Evolutionary conservation across 768 basidiomycete species (phyloP).

Genomic region (Boletellus ananiceps): DNA sequence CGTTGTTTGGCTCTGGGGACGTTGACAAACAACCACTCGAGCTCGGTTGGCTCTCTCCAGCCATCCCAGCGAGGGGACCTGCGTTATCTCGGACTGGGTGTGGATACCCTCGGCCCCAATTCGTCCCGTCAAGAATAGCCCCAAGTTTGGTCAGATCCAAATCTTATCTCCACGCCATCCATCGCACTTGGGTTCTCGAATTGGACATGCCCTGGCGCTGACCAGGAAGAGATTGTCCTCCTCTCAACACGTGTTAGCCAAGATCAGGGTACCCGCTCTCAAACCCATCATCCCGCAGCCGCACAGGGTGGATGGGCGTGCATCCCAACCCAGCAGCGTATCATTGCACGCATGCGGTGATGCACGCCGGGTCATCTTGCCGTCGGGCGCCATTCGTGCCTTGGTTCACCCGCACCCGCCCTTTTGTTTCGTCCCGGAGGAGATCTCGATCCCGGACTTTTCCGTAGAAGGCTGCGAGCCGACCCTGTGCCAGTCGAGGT

Average conservation of each 20-base stretch:
- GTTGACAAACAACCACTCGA: slow-evolving; percentile 11
- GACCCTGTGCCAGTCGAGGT: background rate
- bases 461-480: slow-evolving; percentile 1
- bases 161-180: slow-evolving; percentile 19
- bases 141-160: slow-evolving; percentile 15
- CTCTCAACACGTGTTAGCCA: slow-evolving; percentile 20
- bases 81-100: background rate
- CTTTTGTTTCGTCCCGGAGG: background rate
- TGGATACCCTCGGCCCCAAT: slow-evolving; percentile 21
- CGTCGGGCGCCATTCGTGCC: too few species aligned
- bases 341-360: too few species aligned
- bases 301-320: background rate
- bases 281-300: slow-evolving; percentile 8
- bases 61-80: background rate
- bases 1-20: slow-evolving; percentile 13
- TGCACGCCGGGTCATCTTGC: too few species aligned
- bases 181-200: slow-evolving; percentile 10
- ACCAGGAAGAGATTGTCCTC: slow-evolving; percentile 12
- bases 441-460: slow-evolving; percentile 17
- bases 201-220: slow-evolving; percentile 12
- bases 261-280: slow-evolving; percentile 14
- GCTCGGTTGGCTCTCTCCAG: background rate
- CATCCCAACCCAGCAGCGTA: too few species aligned
- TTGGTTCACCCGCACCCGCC: too few species aligned
- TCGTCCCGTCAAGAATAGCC: background rate